A percentile compares a stretch with the other conserved stretches of the same genome.
Conservation (phyloP, 2,329 filamentous ascomycete species). For the Stemphylium lycopersici region DNA sequence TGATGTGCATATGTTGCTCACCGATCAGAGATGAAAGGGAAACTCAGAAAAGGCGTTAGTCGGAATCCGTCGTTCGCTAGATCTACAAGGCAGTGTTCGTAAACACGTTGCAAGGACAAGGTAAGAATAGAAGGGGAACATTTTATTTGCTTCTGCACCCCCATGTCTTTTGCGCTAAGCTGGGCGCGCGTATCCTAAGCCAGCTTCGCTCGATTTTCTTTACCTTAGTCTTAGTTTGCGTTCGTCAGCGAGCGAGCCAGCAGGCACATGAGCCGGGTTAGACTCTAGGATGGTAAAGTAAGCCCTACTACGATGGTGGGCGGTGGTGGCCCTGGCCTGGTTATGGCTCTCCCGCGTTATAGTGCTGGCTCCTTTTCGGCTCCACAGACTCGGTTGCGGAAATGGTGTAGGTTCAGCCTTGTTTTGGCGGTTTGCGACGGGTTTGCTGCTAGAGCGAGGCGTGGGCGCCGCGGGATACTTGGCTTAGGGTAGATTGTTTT, state of each 20-base stretch:
- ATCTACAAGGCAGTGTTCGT: constrained; percentile 23
- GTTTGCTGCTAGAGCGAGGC: constrained; percentile 13
- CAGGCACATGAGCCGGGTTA: constrained; percentile 2
- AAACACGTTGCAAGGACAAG: not conserved
- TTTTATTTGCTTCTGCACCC: too few species aligned
- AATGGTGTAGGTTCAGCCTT: constrained; percentile 22
- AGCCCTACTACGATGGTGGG: constrained; percentile 9
- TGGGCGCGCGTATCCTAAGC: constrained; percentile 4
- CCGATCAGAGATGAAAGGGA: constrained; percentile 15
- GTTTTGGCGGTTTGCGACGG: constrained; percentile 5
- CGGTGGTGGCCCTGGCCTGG: constrained; percentile 13
- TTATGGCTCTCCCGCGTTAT: constrained; percentile 17
- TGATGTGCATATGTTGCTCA: constrained; percentile 16
- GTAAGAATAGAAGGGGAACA: not conserved
- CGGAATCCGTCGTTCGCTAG: constrained; percentile 15
- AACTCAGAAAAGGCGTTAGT: not conserved
- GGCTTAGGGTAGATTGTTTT: constrained; percentile 33
- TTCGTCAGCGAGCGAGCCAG: not conserved
- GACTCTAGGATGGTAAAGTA: constrained; percentile 4
- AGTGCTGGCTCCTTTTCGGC: constrained; percentile 14
- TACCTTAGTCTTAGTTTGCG: constrained; percentile 10
- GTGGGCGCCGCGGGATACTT: constrained; percentile 17
- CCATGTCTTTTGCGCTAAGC: constrained; percentile 25
- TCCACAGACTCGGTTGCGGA: constrained; percentile 23
- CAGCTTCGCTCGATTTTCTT: constrained; percentile 1